Conservation (phyloP, 768 basidiomycete species). For the Serendipita indica region DNA sequence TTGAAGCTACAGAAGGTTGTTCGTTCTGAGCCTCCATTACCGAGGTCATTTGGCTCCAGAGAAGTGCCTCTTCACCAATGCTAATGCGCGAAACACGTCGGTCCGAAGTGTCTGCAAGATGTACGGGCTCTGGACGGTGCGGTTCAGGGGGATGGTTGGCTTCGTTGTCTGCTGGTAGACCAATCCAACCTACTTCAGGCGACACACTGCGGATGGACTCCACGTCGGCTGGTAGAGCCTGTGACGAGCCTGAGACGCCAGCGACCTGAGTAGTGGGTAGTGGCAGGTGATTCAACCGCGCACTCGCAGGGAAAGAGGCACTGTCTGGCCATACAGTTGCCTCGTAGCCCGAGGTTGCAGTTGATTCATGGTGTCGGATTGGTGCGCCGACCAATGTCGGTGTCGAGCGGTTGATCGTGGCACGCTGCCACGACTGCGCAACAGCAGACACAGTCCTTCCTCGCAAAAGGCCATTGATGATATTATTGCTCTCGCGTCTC, state of each 20-base stretch:
- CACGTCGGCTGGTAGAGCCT: background rate
- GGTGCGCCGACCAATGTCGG: background rate
- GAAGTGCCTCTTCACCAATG: background rate
- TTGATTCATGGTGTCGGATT: background rate
- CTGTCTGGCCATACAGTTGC: background rate
- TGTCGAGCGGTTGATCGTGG: background rate
- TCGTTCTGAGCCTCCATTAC: too few species aligned
- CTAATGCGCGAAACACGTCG: background rate
- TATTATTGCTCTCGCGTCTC: background rate
- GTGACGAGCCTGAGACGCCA: background rate
- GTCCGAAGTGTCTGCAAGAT: too few species aligned
- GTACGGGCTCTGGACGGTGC: too few species aligned
- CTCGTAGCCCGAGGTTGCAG: background rate
- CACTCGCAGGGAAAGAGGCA: background rate
- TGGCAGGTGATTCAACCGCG: background rate
- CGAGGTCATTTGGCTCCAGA: slow-evolving; percentile 1
- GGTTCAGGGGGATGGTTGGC: too few species aligned
- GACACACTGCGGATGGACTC: background rate
- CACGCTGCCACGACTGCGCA: background rate
- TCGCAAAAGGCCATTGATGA: background rate
- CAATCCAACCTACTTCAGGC: slow-evolving; percentile 1
- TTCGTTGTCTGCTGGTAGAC: background rate
- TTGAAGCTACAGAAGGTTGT: too few species aligned
- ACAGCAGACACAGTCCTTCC: background rate
- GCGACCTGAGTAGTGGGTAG: background rate